A percentile compares a stretch with the other conserved stretches of the same genome.
phyloP scores from a whole-genome alignment of 331 rosid genomes.

The Cydonia oblonga region DNA sequence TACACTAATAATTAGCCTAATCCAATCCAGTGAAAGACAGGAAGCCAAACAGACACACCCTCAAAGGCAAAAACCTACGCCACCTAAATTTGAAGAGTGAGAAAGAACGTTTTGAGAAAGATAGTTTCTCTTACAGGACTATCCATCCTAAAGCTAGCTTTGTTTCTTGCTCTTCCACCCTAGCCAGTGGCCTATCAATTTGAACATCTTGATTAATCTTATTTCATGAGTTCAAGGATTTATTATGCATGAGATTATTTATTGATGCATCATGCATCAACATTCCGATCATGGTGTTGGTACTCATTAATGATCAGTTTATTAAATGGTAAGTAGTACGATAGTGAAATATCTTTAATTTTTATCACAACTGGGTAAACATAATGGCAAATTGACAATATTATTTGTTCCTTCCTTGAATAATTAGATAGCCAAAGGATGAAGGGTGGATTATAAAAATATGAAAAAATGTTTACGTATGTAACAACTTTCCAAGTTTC shows the following conservation, averaged over 20 bases:
- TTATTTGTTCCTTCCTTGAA: not conserved
- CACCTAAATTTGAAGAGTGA: not conserved
- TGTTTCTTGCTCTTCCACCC: not conserved
- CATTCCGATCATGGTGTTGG: not conserved
- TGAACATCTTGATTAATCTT: not conserved
- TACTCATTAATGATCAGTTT: not conserved
- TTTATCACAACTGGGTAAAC: not conserved
- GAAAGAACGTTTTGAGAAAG: not conserved
- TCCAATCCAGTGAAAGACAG: no score
- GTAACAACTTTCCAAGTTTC: not conserved
- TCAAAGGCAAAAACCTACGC: not conserved
- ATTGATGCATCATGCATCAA: not conserved
- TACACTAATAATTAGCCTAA: no score
- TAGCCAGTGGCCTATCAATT: not conserved
- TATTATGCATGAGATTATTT: not conserved
- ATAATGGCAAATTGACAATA: not conserved
- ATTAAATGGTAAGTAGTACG: not conserved
- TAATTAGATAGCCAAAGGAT: not conserved
- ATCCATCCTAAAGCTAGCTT: not conserved
- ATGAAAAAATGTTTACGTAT: not conserved
- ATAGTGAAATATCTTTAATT: not conserved
- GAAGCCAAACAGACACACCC: no score
- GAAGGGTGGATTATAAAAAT: not conserved
- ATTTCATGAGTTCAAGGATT: not conserved
- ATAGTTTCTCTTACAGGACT: no score